Evolutionary conservation across 2,329 filamentous ascomycete species (phyloP), one percentile per base, ranked within the genome.

Genomic region (Aspergillus quadricinctus): DNA sequence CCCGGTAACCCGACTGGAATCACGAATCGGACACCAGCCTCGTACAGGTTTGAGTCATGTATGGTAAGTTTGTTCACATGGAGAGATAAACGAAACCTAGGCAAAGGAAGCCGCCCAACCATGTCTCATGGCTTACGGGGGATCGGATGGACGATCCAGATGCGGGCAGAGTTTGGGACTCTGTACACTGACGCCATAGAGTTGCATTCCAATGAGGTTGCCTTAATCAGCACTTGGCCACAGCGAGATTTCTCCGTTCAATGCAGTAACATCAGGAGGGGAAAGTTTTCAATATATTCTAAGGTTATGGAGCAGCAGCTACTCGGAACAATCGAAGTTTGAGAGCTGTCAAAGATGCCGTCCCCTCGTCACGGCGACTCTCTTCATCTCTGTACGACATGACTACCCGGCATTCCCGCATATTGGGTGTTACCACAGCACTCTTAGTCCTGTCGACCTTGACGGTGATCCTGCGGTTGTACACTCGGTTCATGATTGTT

Each of bases 331-430:
- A 37, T 37, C 17, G 31, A 37, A 37, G 31, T 17, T 14, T 37
- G 31, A 37, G 31, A 17, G 14, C 31, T 37, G 31, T 37, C 41
- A 8, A 21, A 45, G n/a, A 45, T 19, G 41, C n/a, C 21, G 41
- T 45, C 41, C 19, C 41, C 41, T 9, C 41, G 3, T 45, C 21
- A 23, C 41, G n/a, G 41, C 41, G 21, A 17, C 21, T 23, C 8
- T 11, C 21, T 23, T 45, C 41, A 45, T 7, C 19, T 8, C 11
- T 45, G 3, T 37, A 37, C 8, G 23, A 35, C 56, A 61, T 48
- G 52, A 71, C 69, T 66, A 52, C 65, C 31, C 31, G 11, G 52
- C 70, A 69, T 66, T 52, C 65, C 31, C 31, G 31, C 21, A 59
- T 65, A 23, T 46, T 68, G 53, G 29, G 52, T 2, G 35, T 68